Percentiles rank a stretch among this genome's conserved stretches.
These are phyloP conservation scores for Starmerella kuoi DNA, from an alignment of 805 yeast species.

Conservation along the genomic window DNA sequence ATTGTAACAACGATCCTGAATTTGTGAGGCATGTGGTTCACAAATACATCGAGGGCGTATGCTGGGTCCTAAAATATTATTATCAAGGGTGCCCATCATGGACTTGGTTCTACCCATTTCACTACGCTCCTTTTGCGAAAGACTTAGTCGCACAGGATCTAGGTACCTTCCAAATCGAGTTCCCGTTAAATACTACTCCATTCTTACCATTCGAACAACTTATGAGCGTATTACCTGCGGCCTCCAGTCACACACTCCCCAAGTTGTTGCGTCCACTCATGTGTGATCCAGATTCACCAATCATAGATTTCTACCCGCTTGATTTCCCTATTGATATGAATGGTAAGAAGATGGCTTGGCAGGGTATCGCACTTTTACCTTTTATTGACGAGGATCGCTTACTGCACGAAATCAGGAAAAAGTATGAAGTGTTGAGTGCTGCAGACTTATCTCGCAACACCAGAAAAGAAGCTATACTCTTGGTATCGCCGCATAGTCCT, in stretches of 20 bases:
- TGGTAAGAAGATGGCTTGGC: conserved; percentile 96
- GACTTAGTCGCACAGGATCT: conserved; percentile 52
- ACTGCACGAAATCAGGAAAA: conserved; percentile 56
- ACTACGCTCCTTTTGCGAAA: conserved; percentile 93
- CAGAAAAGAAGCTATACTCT: conserved; percentile 54
- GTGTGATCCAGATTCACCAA: conserved; percentile 84
- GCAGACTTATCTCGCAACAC: conserved; percentile 68
- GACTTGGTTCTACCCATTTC: conserved; percentile 96
- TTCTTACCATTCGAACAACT: conserved; percentile 89
- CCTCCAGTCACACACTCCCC: conserved; percentile 76
- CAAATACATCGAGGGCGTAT: conserved; percentile 81
- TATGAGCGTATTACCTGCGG: conserved; percentile 94
- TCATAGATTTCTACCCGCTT: conserved; percentile 78
- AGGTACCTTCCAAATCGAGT: conserved; percentile 40
- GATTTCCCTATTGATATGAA: conserved; percentile 84
- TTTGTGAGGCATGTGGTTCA: conserved; percentile 48
- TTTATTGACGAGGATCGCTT: conserved; percentile 80
- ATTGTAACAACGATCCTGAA: conserved; percentile 38
- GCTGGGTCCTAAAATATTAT: conserved; percentile 92
- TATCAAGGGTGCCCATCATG: conserved; percentile 98
- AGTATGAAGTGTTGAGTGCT: conserved; percentile 46
- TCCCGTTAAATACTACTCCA: conserved; percentile 54
- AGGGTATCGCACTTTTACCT: conserved; percentile 83
- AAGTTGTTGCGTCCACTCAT: conserved; percentile 62
- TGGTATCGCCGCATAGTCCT: conserved; percentile 53